phyloP scores from a whole-genome alignment of 202 grass and related monocot genomes.

The Hordeum pubiflorum region DNA sequence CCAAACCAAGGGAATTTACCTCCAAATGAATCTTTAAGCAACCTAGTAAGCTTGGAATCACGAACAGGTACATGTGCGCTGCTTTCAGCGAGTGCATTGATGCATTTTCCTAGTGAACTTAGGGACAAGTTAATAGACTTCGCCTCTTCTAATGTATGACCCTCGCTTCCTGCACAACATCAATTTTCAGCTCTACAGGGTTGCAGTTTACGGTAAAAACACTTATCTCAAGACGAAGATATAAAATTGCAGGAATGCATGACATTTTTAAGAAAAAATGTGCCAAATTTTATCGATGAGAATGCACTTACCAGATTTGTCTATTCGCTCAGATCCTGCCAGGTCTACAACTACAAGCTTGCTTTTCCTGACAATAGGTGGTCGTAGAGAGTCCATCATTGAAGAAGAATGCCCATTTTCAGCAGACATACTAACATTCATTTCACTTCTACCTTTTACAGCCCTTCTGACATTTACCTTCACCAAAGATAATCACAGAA shows the following conservation, averaged over 20 bases:
- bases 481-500: conserved; percentile 18
- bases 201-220: conserved; percentile 13
- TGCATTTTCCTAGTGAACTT: conserved; percentile 94
- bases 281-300: background rate
- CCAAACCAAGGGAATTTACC: conserved; percentile 38
- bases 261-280: conserved; percentile 1
- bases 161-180: conserved; percentile 82
- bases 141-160: conserved; percentile 97
- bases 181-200: conserved; percentile 11
- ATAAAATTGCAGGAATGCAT: background rate
- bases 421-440: conserved; percentile 49
- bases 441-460: conserved; percentile 77
- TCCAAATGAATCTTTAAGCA: conserved; percentile 99
- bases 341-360: conserved; percentile 98
- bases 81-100: conserved; percentile 97
- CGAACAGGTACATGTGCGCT: conserved; percentile 93
- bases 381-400: conserved; percentile 68
- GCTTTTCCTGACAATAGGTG: conserved; percentile 86
- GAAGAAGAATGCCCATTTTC: conserved; percentile 86
- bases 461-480: conserved; percentile 93
- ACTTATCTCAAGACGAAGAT: background rate
- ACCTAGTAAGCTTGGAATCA: conserved; percentile 96
- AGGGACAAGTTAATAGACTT: conserved; percentile 99
- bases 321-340: conserved; percentile 95
- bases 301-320: conserved; percentile 68